Percentiles rank a stretch among this genome's conserved stretches.
These are phyloP conservation scores for Taphrina flavorubra DNA, from an alignment of 1,139 yeast species.

Conservation along the genomic window DNA sequence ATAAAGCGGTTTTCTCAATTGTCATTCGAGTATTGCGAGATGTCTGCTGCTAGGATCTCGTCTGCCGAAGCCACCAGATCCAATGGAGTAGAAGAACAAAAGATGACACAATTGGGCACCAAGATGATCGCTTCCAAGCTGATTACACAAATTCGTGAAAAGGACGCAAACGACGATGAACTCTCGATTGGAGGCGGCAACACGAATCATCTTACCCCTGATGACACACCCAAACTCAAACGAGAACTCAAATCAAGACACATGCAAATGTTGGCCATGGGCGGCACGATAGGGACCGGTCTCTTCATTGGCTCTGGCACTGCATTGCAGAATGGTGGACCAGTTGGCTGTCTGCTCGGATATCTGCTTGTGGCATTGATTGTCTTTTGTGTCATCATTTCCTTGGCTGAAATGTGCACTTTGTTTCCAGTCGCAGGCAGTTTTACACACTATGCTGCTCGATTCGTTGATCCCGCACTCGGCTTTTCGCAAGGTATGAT, in stretches of 20 bases:
- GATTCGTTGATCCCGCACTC: constrained; percentile 52
- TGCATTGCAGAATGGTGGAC: constrained; percentile 67
- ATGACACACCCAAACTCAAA: constrained; percentile 17
- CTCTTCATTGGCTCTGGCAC: constrained; percentile 77
- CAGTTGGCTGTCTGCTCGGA: constrained; percentile 64
- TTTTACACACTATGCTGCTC: constrained; percentile 44
- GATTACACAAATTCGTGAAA: not conserved
- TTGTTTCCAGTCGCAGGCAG: constrained; percentile 55
- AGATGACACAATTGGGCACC: not conserved
- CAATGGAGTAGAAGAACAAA: constrained; percentile 14
- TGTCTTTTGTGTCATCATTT: constrained; percentile 70
- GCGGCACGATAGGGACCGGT: constrained; percentile 85
- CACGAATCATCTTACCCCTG: not conserved
- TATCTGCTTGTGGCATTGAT: constrained; percentile 66
- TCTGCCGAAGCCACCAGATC: constrained; percentile 8
- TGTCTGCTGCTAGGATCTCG: constrained; percentile 1
- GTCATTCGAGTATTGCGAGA: not conserved
- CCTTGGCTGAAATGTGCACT: constrained; percentile 87
- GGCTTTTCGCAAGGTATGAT: constrained; percentile 56
- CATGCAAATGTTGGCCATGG: constrained; percentile 74
- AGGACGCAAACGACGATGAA: constrained; percentile 17
- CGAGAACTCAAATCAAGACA: constrained; percentile 60
- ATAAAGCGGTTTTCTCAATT: no score
- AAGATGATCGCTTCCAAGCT: not conserved
- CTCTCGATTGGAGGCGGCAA: not conserved